Base-by-base conservation (phyloP, 2,329 filamentous ascomycete genomes). In the Seiridium unicorne region DNA sequence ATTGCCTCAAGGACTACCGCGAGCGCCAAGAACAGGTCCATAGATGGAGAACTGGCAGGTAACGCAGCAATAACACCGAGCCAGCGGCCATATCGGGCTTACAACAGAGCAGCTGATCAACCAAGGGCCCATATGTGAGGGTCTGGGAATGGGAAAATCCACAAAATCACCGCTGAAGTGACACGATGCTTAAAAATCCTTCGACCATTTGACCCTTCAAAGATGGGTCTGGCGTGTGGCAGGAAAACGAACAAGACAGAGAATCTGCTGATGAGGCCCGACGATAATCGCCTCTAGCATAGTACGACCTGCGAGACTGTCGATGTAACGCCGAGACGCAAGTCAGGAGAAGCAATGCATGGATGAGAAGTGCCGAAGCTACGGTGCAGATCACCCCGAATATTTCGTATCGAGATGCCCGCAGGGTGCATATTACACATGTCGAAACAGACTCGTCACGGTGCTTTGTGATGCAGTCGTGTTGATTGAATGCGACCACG, bases 321-420 rank as follows among this genome's bases (percentile, higher is more conserved):
- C 36, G 32, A 46, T 49, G 57, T 54, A 59, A 54, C 57, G 44
- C 57, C 57, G 57, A 59, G 48, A 54, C 34, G n/a, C 18, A 54
- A 44, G 13, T 51, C 31, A 54, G 32, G 40, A 58, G 26, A 58
- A 59, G 47, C 32, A 53, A 59, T 40, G 54, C 40, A 42, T 44
- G n/a, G 13, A 10, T 38, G 57, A 59, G 48, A 59, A 59, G 57
- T 59, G 57, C 57, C 57, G 57, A 59, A 18, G n/a, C 36, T 35
- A 32, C 48, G 11, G 38, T 46, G 57, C 57, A 59, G 57, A 59
- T 59, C 57, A 46, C 44, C 44, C 61, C 68, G 70, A n/a, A 38
- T 18, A 9, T 55, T 35, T 38, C 49, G 49, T 53, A 38, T 53
- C 31, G 31, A 35, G 38, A n/a, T 34, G 18, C 34, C 32, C 35